Base-by-base conservation (phyloP, 1,284 basidiomycete species). In the Trichosporon ovoides region DNA sequence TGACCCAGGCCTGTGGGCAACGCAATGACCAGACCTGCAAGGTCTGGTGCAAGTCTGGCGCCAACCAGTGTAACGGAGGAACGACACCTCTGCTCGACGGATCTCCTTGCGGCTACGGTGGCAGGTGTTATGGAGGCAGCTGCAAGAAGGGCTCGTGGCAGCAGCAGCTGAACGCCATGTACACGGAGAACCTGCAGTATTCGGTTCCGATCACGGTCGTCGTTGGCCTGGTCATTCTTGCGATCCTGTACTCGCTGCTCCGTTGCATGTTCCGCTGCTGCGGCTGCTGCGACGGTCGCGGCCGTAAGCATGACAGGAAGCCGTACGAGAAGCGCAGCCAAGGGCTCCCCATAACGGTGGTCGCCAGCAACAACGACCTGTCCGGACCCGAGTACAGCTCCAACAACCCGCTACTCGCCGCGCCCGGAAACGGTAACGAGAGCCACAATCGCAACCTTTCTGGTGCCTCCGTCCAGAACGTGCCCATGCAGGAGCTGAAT, bases 51-150 rank as follows among this genome's bases (percentile, higher is more conserved):
- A 83, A 86, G 71, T 48, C 43, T 31, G 16, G 18, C 59, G 70
- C 68, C 11, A 83, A 84, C 66, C 81, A 82, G 66, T 95, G 91
- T 75, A 77, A 91, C n/a, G 78, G 87, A 43, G 80, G 94, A 37
- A 86, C 87, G 61, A 84, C 88, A 2, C 77, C 83, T 37, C 84
- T 94, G 55, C 81, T 91, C 50, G 88, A 93, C 70, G 91, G 91
- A 12, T 92, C 90, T 20, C 84, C 88, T 12, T 95, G 91, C 72
- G 90, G 89, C 11, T 88, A 84, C 68, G 87, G 85, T 36, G 89
- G 89, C 20, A 82, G 81, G 61, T 92, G 91, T 69, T 67, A 79
- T 40, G 79, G 80, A 58, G 86, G 87, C 22, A 82, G 76, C 31
- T 94, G 90, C 73, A 76, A 85, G 66, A 64, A 83, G 16, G 88